A percentile compares a stretch with the other conserved stretches of the same genome.
Conservation (phyloP, 164 flowering plant species). For the Kingdonia uniflora region DNA sequence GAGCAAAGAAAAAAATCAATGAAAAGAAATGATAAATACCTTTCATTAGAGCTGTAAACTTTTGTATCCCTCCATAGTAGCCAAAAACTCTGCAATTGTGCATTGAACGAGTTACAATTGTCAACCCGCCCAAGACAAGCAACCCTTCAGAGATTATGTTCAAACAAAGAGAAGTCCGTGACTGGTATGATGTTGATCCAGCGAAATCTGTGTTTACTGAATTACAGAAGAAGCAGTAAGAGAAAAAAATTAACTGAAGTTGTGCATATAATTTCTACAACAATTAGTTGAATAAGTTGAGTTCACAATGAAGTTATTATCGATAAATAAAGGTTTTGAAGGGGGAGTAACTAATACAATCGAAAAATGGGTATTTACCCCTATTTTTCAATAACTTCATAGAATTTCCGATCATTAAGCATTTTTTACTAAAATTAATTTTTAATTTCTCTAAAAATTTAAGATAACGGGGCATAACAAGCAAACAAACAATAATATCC, state of each 20-base stretch:
- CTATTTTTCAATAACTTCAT: no score
- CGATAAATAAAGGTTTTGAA: no score
- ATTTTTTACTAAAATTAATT: no score
- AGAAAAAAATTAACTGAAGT: neutral
- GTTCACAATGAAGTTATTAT: no score
- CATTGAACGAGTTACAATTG: slow-evolving; percentile 60
- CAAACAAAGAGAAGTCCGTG: slow-evolving; percentile 27
- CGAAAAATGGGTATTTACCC: no score
- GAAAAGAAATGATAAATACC: slow-evolving; percentile 30
- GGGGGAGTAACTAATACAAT: no score
- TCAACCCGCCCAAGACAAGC: slow-evolving; percentile 57
- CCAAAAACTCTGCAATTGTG: slow-evolving; percentile 81
- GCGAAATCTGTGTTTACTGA: slow-evolving; percentile 14
- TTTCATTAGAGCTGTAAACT: slow-evolving; percentile 87
- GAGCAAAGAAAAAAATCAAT: neutral
- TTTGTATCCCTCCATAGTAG: slow-evolving; percentile 78
- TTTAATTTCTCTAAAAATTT: no score
- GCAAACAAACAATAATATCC: no score
- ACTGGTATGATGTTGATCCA: slow-evolving; percentile 28
- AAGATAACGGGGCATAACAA: no score
- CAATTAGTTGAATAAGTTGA: no score
- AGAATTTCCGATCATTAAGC: no score
- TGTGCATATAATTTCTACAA: no score
- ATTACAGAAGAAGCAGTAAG: slow-evolving; percentile 1
- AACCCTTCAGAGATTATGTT: slow-evolving; percentile 46